A percentile compares a stretch with the other conserved stretches of the same genome.
phyloP scores from a whole-genome alignment of 352 stramenopile genomes.

The Thalassiosira livingstoniorum region DNA sequence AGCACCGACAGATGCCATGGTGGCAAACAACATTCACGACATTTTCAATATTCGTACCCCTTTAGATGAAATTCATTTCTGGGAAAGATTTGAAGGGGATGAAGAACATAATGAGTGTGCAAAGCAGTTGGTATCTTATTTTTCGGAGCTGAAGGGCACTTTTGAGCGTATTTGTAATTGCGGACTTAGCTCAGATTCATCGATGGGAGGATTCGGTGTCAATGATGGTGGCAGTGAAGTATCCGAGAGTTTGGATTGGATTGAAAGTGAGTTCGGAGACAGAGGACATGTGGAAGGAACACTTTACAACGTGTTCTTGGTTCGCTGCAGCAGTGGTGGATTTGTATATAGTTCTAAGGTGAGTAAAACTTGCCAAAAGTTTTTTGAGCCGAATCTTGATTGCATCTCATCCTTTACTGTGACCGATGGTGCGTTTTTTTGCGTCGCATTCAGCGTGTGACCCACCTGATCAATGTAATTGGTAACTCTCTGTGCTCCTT shows the following conservation, averaged over 20 bases:
- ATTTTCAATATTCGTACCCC: conserved; percentile 85
- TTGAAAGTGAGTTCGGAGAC: conserved; percentile 6
- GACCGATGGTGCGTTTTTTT: too few species aligned
- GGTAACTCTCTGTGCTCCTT: background rate
- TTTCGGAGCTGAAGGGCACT: background rate
- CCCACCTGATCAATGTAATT: background rate
- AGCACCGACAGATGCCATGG: background rate
- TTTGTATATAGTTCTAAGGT: conserved; percentile 1
- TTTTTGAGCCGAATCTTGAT: too few species aligned
- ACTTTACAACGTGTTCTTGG: background rate
- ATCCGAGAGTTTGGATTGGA: background rate
- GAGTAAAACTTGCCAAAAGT: too few species aligned
- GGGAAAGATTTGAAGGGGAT: conserved; percentile 88
- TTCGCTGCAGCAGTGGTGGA: background rate
- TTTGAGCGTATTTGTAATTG: conserved; percentile 4
- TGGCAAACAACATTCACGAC: conserved; percentile 28
- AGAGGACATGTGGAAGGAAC: background rate
- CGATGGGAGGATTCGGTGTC: background rate
- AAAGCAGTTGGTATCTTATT: background rate
- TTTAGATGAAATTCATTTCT: conserved; percentile 90
- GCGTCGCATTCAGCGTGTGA: background rate
- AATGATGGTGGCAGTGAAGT: background rate
- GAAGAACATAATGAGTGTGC: background rate
- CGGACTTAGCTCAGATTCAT: background rate
- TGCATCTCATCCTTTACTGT: too few species aligned